Evolutionary conservation across 2,329 filamentous ascomycete genomes (phyloP), one percentile per base, ranked within the genome.

Genomic region (Talaromyces sp.): DNA sequence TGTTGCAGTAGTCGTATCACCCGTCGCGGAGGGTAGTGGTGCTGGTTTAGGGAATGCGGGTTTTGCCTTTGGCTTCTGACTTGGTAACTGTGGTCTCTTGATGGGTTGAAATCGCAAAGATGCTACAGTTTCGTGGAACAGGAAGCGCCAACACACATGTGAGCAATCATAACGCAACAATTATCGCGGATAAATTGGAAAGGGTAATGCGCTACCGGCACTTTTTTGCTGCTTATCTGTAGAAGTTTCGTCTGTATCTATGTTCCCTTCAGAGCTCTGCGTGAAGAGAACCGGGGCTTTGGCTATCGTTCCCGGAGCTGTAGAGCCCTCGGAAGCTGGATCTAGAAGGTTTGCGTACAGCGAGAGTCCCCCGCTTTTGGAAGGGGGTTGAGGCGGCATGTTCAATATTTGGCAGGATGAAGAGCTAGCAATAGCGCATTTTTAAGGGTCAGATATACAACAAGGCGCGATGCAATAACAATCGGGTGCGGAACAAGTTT

Each of bases 31-130:
- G n/a, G 75, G 66, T 33, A 70, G 68, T 16, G 76, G 66, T 14
- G 76, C 66, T 50, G 80, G 71, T 71, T 84, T 87, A 54, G 83
- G 81, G 62, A 90, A 85, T 62, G 82, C 77, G 6, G 86, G 79
- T 74, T 93, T 94, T 43, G 83, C 73, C 72, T 87, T 88, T 49
- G 84, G 76, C 74, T 86, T 88, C 82, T 87, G 79, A 73, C 76
- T 73, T 77, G 85, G 74, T 80, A 89, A 71, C 72, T 92, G 87
- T 27, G 91, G 91, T 67, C 91, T 87, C 73, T 91, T 91, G 69
- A 93, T 93, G 60, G 92, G 92, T 76, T 96, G 92, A 81, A 96
- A 96, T 76, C 90, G 90, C 68, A 96, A 84, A 73, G 90, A 87
- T 76, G 86, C 83, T 85, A 78, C 65, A 68, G 24, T 66, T 60